These are phyloP conservation scores for Neurospora sp. DNA, from an alignment of 495 filamentous ascomycete species.

Conservation along the genomic window DNA sequence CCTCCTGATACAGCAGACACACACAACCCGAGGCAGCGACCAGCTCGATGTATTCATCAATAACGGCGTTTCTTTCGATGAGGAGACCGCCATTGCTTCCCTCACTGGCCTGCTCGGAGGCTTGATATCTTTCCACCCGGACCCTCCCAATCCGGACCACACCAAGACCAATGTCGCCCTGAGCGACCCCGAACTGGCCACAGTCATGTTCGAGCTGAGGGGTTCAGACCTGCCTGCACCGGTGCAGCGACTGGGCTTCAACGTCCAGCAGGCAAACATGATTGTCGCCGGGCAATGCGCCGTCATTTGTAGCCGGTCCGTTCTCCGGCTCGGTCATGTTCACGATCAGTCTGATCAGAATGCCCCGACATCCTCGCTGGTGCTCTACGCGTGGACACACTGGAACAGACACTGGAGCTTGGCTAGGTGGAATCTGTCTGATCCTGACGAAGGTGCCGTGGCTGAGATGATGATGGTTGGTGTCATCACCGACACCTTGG, in stretches of 20 bases:
- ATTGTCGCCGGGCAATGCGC: conserved; percentile 7
- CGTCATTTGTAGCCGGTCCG: conserved; percentile 6
- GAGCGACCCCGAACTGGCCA: conserved; percentile 1
- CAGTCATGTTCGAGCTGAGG: not conserved
- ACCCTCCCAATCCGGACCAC: not conserved
- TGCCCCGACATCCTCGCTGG: conserved; percentile 2
- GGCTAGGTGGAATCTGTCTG: not conserved
- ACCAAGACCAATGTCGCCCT: not conserved
- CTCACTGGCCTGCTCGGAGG: conserved; percentile 3
- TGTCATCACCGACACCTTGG: conserved; percentile 6
- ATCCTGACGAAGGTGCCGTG: conserved; percentile 1
- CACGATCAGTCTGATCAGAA: not conserved
- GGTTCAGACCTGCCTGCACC: not conserved
- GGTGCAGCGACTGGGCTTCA: conserved; percentile 4
- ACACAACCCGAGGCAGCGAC: conserved; percentile 1
- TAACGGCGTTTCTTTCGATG: not conserved
- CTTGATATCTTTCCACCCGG: not conserved
- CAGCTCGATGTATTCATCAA: conserved; percentile 8
- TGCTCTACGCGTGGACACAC: conserved; percentile 11
- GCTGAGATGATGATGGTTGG: conserved; percentile 7
- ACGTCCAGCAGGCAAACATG: conserved; percentile 6
- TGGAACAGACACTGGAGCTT: conserved; percentile 8
- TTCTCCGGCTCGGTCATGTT: conserved; percentile 7
- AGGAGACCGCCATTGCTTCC: not conserved
- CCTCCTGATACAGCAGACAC: conserved; percentile 3